Evolutionary conservation across 2,329 filamentous ascomycete species (phyloP).

Genomic region (Diaporthe sp.): DNA sequence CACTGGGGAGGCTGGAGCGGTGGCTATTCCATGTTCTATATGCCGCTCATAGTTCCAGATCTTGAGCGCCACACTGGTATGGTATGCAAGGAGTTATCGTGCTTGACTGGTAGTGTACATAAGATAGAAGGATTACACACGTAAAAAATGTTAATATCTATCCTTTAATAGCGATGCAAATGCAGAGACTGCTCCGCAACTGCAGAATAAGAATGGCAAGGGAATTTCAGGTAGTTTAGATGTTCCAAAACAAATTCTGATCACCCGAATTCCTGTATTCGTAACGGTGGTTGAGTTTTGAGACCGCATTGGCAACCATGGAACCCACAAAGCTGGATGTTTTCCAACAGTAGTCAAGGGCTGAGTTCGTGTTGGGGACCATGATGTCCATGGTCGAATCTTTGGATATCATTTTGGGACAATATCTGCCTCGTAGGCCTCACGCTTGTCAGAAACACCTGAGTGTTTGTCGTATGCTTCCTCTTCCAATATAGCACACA

Average conservation of each 20-base stretch:
- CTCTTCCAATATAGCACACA: background rate
- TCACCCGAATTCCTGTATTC: too few relatives aligned
- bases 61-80: background rate
- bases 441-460: background rate
- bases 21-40: background rate
- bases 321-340: too few relatives aligned
- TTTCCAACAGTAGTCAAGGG: too few relatives aligned
- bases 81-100: background rate
- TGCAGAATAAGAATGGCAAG: too few relatives aligned
- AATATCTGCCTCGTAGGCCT: background rate
- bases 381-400: background rate
- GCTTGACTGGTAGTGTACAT: background rate
- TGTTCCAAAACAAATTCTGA: too few relatives aligned
- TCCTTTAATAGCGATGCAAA: background rate
- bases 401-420: background rate
- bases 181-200: background rate
- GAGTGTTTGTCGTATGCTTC: background rate
- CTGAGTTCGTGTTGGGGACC: background rate
- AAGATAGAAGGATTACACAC: constrained; percentile 11
- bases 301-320: too few relatives aligned
- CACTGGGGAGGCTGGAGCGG: background rate
- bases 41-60: background rate
- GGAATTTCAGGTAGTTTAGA: background rate
- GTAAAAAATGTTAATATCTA: constrained; percentile 10
- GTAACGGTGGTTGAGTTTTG: too few relatives aligned